phyloP scores from a whole-genome alignment of 2,329 filamentous ascomycete species.

The Anthostomella pinea region DNA sequence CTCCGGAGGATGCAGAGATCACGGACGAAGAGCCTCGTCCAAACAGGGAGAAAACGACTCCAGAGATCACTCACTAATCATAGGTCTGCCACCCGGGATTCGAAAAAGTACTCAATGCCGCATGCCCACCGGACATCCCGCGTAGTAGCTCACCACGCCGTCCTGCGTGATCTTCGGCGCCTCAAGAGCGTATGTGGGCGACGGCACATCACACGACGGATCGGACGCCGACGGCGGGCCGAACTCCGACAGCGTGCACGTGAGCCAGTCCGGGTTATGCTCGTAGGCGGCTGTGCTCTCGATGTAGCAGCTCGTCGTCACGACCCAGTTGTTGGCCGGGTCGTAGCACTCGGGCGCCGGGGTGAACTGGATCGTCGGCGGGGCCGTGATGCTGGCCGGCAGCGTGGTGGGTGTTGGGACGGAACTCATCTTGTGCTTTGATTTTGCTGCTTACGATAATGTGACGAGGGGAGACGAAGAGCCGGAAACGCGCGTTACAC shows the following conservation, averaged over 20 bases:
- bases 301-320: slow-evolving; percentile 16
- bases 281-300: background rate
- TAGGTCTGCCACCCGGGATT: slow-evolving; percentile 3
- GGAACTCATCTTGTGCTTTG: too few relatives aligned
- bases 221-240: slow-evolving; percentile 6
- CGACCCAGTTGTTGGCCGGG: slow-evolving; percentile 13
- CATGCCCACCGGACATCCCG: slow-evolving; percentile 9
- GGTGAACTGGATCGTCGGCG: slow-evolving; percentile 12
- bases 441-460: too few relatives aligned
- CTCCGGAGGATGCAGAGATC: too few relatives aligned
- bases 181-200: background rate
- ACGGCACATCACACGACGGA: slow-evolving; percentile 5
- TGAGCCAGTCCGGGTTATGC: slow-evolving; percentile 16
- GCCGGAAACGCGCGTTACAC: too few relatives aligned
- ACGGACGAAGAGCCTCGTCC: too few relatives aligned
- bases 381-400: slow-evolving; percentile 11
- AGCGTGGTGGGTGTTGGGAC: slow-evolving; percentile 3
- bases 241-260: slow-evolving; percentile 9
- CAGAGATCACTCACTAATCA: too few relatives aligned
- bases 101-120: background rate
- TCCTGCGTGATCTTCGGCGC: slow-evolving; percentile 5
- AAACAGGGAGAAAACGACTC: too few relatives aligned
- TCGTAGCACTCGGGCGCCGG: slow-evolving; percentile 15
- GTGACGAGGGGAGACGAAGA: too few relatives aligned
- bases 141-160: slow-evolving; percentile 12